Base-by-base conservation (phyloP, 139 green algal genomes). In the Diplosphaera chodatii region DNA sequence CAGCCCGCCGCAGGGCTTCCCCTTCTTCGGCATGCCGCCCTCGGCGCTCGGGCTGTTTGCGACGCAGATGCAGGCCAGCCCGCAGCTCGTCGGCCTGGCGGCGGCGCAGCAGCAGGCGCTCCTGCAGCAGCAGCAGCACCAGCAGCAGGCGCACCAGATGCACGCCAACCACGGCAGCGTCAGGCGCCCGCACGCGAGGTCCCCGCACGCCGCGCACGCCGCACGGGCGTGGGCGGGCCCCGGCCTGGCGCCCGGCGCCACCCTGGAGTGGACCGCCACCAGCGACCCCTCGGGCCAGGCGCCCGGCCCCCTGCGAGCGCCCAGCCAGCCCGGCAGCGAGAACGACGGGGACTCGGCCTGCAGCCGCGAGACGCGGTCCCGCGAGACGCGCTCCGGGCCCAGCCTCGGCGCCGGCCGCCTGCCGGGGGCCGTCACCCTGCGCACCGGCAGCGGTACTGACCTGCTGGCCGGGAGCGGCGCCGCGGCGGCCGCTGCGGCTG, bases 11-110 rank as follows among this genome's bases (percentile, higher is more conserved):
- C 68, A 74, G 62, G 82, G 84, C 22, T 94, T 92, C 63, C 89
- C 88, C 32, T 94, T 92, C 75, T 94, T 89, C 72, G 86, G 88
- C 20, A 29, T 91, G 63, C 78, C 85, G 1, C 88, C 89, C 5
- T 78, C 80, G 22, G 75, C 86, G 68, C 77, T 93, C 21, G 78
- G 74, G 22, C 83, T 74, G 71, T 74, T 86, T 72, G 72, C 56
- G 78, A 77, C 37, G 71, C 69, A 21, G 69, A 83, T 82, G 27
- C 78, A 80, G 27, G 78, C 76, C 32, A 77, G 78, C 37, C 67
- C 82, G 3, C 55, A 75, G 32, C 69, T 75, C 27, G 67, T 63
- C 30, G 76, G 76, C 70, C 62, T 69, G 5, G 66, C 73, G 23
- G 63, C 72, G 8, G 37, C 10, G 8, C 37, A 48, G 34, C 34